phyloP scores from a whole-genome alignment of 768 basidiomycete genomes.

The Chalciporus pseudorubinellus region DNA sequence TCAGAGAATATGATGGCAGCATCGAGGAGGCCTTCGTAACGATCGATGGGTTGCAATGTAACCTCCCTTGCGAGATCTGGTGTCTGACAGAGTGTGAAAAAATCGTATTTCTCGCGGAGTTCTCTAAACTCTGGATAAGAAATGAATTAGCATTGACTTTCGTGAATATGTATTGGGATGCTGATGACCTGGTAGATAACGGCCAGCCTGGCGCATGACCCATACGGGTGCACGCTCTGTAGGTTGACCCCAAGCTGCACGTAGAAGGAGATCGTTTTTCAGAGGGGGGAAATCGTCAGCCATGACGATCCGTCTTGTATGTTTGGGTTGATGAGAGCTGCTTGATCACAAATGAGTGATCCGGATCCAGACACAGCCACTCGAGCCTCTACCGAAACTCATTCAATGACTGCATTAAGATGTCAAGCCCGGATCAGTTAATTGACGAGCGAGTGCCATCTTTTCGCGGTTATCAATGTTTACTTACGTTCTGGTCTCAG shows the following conservation, averaged over 20 bases:
- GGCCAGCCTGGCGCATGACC: constrained; percentile 97
- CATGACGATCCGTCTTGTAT: constrained; percentile 26
- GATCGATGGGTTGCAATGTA: constrained; percentile 90
- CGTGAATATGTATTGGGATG: neutral
- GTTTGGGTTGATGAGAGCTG: neutral
- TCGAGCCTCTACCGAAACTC: neutral
- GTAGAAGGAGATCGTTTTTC: constrained; percentile 82
- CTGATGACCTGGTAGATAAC: constrained; percentile 83
- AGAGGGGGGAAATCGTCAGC: constrained; percentile 60
- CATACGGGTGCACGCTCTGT: constrained; percentile 95
- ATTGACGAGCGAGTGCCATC: constrained; percentile 56
- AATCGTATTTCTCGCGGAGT: constrained; percentile 82
- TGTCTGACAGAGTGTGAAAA: constrained; percentile 93
- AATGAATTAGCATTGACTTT: neutral
- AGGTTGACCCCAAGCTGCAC: constrained; percentile 86
- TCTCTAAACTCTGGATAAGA: constrained; percentile 74
- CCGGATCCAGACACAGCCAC: constrained; percentile 15
- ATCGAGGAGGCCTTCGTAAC: constrained; percentile 84
- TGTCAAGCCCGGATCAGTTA: constrained; percentile 57
- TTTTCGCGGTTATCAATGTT: no score
- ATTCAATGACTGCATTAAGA: no score
- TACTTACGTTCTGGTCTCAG: constrained; percentile 33
- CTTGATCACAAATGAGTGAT: no score
- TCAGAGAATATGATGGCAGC: constrained; percentile 98
- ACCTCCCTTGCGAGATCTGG: constrained; percentile 87